Percentiles rank a stretch among this genome's conserved stretches.
Conservation (phyloP, 352 stramenopile genomes). For the Paralagenidium karlingii region DNA sequence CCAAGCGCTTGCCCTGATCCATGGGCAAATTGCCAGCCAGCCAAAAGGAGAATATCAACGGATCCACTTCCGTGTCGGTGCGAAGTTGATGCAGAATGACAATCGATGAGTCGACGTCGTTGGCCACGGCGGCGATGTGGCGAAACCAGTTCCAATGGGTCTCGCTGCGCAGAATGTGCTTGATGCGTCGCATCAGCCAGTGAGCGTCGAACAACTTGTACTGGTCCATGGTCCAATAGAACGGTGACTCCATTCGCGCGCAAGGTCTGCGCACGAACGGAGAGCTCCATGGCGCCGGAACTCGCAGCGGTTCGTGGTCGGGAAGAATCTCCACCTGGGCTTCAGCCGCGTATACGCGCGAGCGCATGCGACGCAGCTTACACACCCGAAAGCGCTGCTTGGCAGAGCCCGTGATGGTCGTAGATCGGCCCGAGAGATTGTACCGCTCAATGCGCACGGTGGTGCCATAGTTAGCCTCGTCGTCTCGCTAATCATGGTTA, state of each 20-base stretch:
- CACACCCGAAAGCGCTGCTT: conserved; percentile 45
- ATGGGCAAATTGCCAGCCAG: conserved; percentile 58
- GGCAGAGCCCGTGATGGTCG: conserved; percentile 37
- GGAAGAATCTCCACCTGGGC: conserved; percentile 55
- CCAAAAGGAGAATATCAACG: conserved; percentile 69
- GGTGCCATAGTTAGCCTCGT: conserved; percentile 29
- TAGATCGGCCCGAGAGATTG: conserved; percentile 20
- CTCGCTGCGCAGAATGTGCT: conserved; percentile 52
- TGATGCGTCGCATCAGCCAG: conserved; percentile 43
- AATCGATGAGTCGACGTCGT: too few relatives aligned
- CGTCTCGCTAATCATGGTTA: conserved; percentile 7
- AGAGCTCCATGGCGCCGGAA: too few relatives aligned
- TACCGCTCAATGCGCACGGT: conserved; percentile 65
- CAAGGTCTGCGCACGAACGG: background rate
- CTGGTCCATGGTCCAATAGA: conserved; percentile 27
- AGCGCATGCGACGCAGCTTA: conserved; percentile 15
- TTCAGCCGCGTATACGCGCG: conserved; percentile 3
- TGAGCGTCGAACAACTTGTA: conserved; percentile 50
- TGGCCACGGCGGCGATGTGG: conserved; percentile 9
- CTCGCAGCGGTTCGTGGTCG: conserved; percentile 16
- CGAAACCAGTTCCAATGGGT: conserved; percentile 64
- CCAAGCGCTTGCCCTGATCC: conserved; percentile 36
- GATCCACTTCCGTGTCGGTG: conserved; percentile 36
- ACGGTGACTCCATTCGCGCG: background rate
- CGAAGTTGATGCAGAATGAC: conserved; percentile 8